These are phyloP conservation scores for Fusarium tjaetaba DNA, from an alignment of 2,329 filamentous ascomycete species.

Conservation along the genomic window DNA sequence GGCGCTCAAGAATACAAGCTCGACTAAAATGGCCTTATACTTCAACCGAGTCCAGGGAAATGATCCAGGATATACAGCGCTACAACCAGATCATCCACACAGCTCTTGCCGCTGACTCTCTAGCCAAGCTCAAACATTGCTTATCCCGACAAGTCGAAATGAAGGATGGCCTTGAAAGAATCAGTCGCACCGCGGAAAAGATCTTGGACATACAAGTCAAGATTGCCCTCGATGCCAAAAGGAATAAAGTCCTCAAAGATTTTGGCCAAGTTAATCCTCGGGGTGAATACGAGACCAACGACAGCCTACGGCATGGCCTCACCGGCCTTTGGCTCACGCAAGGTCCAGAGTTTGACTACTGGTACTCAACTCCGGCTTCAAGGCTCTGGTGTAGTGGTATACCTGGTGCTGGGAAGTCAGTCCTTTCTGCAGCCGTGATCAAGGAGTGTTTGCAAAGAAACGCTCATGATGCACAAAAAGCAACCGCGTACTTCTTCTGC, in stretches of 20 bases:
- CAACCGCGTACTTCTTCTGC: neutral
- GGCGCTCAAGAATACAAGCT: neutral
- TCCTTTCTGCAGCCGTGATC: neutral
- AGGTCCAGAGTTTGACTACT: neutral
- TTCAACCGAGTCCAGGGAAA: neutral
- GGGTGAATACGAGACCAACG: neutral
- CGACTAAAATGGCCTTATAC: conserved; percentile 5
- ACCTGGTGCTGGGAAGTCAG: neutral
- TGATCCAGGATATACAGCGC: neutral
- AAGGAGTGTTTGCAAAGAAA: neutral
- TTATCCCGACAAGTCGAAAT: neutral
- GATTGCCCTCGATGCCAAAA: neutral
- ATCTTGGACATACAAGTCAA: neutral
- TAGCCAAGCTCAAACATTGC: neutral
- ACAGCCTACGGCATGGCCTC: neutral
- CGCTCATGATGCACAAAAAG: neutral
- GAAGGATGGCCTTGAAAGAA: neutral
- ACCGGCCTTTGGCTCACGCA: neutral
- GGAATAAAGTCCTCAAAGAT: neutral
- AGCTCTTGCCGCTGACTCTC: neutral
- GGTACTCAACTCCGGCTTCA: neutral
- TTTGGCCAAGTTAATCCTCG: neutral
- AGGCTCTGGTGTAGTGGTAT: neutral
- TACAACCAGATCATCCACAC: neutral
- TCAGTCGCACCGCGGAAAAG: neutral